Evolutionary conservation across 306 rosid genomes (phyloP), one percentile per base, ranked within the genome.

Genomic region (Oemleria cerasiformis): DNA sequence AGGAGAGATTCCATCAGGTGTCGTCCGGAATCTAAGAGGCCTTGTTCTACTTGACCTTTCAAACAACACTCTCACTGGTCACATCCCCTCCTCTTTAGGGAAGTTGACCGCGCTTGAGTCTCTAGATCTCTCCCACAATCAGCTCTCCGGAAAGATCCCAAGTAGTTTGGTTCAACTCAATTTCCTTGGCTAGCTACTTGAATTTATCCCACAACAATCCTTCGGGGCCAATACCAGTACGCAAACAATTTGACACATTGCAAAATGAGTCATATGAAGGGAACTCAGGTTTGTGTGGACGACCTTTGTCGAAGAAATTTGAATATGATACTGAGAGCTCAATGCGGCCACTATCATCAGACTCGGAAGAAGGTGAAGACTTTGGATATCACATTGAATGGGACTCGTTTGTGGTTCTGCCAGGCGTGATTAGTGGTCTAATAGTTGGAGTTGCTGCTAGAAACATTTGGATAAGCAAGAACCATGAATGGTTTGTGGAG

Each of bases 191-290:
- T 6, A 36, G 16, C 1, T 55, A 15, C 4, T 70, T 70, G 13
- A 70, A 55, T 41, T 63, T 69, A 8, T 69, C 64, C 10, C 10
- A 54, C 5, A 69, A 40, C 62, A 9, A 41, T 6, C 64, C 39
- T 20, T 14, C 10, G 48, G 79, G 74, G 8, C 69, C 45, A 1
- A 39, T 59, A 3, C 69, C 79, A 34, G 43, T 30, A n/a, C 8
- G 55, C 16, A 38, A 49, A 54, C 79, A 75, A 68, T 55, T 68
- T 21, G 41, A 13, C 21, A 68, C 79, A 36, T 75, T 75, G 14
- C 45, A 15, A 16, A 48, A 40, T 12, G 59, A 45, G 0, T 41
- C 73, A 8, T 75, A 59, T 47, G 2, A 9, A 25, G 79, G 73
- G 60, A 75, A 67, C 45, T 36, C 9, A 7, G 79, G 63, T 5